Conservation (phyloP, 1,284 basidiomycete species). For the Marasmius sp. region DNA sequence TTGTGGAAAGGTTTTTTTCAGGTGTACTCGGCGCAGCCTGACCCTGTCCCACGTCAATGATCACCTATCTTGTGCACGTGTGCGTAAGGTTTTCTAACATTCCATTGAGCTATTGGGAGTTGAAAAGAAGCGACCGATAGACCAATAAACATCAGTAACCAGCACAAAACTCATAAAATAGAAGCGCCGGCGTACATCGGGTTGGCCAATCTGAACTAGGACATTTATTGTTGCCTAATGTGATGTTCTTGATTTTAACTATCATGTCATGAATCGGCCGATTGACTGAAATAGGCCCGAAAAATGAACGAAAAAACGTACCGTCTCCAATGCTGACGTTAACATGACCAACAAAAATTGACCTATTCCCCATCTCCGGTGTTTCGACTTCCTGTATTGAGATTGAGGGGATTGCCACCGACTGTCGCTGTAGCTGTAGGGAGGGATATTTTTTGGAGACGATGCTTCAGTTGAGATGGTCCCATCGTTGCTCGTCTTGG, state of each 20-base stretch:
- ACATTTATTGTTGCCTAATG: slow-evolving; percentile 20
- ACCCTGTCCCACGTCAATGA: background rate
- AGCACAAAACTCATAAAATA: background rate
- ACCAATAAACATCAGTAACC: background rate
- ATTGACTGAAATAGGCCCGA: background rate
- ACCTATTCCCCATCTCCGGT: slow-evolving; percentile 21
- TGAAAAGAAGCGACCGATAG: background rate
- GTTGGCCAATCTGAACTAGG: slow-evolving; percentile 20
- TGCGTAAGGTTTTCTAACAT: background rate
- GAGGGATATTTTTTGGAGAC: slow-evolving; percentile 7
- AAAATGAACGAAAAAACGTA: slow-evolving; percentile 3
- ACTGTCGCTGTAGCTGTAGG: slow-evolving; percentile 15
- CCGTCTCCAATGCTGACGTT: slow-evolving; percentile 19
- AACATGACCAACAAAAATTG: slow-evolving; percentile 19
- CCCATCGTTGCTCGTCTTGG: slow-evolving; percentile 6
- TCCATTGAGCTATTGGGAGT: background rate
- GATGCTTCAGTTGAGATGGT: background rate
- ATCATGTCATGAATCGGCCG: background rate
- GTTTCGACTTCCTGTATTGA: slow-evolving; percentile 16
- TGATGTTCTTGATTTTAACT: slow-evolving; percentile 19
- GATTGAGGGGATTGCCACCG: slow-evolving; percentile 13
- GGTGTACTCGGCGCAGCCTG: no score
- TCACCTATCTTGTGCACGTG: background rate
- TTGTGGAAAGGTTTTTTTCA: no score
- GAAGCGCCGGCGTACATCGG: slow-evolving; percentile 11